Base-by-base conservation (phyloP, 2,329 filamentous ascomycete species). In the Clarireedia homoeocarpa region DNA sequence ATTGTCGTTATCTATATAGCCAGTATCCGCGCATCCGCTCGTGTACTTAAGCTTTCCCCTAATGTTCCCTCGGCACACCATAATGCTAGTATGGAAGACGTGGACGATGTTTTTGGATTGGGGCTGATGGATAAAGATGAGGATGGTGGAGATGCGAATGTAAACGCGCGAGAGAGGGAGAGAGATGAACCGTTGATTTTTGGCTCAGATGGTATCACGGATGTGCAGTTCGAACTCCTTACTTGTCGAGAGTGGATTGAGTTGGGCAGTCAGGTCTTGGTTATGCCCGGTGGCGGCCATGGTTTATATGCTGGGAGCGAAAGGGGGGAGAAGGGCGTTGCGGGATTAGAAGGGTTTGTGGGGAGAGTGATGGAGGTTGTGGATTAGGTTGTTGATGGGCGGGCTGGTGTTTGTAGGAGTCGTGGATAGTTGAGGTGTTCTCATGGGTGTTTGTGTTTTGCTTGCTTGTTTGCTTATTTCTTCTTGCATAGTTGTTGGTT, bases 1-100 rank as follows among this genome's bases (percentile, higher is more conserved):
- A 76, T 86, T 36, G 84, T 91, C 5, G 91, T 95, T 30, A 81
- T 92, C 0, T 97, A 96, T 66, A 82, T 91, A 42, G 90, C 89
- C 17, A 96, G 91, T 67, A 85, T 97, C 14, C 81, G 92, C 7
- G 87, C 91, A 1, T 83, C 88, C 0, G 91, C 90, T 0, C 85
- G 86, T 58, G 82, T 97, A 1, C 69, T 87, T 26, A 79, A 80
- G 34, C 76, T 74, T 67, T 34, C 63, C 30, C 62, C 59, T n/a
- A 63, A 65, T 59, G 40, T 52, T 9, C 58, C 63, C 55, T 42
- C 59, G 39, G 57, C 56, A 44, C 57, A 68, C 26, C 65, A 63
- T 54, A 48, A 50, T 23, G 61, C 62, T 34, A 60, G 58, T 6
- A 64, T 63, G 9, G 62, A 65, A 2, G 64, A 67, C 6, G 20